phyloP scores from a whole-genome alignment of 192 early-diverging fungal genomes.

The Coemansia reversa region DNA sequence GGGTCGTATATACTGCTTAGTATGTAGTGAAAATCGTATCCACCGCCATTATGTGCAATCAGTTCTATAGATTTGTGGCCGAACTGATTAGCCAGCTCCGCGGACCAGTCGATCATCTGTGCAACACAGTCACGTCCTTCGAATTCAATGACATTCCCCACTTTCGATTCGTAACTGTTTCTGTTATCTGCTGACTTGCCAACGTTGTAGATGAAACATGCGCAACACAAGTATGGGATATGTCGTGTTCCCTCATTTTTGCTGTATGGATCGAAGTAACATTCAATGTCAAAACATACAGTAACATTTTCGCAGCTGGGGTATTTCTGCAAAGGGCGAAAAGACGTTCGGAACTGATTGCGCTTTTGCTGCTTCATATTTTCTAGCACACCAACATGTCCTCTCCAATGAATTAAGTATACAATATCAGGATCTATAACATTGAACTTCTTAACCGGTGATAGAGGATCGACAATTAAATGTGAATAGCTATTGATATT shows the following conservation, averaged over 20 bases:
- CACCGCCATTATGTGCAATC: slow-evolving; percentile 1
- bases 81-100: background rate
- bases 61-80: background rate
- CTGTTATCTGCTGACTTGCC: no score
- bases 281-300: background rate
- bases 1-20: slow-evolving; percentile 4
- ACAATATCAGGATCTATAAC: background rate
- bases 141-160: background rate
- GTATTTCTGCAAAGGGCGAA: slow-evolving; percentile 3
- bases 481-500: no score
- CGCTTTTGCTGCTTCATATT: background rate
- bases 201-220: background rate
- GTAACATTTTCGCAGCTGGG: background rate
- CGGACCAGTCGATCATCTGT: slow-evolving; percentile 1
- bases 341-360: background rate
- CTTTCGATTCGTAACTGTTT: no score
- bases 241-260: slow-evolving; percentile 2
- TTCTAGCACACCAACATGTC: background rate
- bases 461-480: no score
- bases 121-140: slow-evolving; percentile 1
- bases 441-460: background rate
- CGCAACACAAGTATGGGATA: background rate
- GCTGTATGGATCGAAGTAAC: background rate
- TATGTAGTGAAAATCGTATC: slow-evolving; percentile 5
- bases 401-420: background rate